Evolutionary conservation across 2,329 filamentous ascomycete genomes (phyloP).

Genomic region (Aureobasidium subglaciale): DNA sequence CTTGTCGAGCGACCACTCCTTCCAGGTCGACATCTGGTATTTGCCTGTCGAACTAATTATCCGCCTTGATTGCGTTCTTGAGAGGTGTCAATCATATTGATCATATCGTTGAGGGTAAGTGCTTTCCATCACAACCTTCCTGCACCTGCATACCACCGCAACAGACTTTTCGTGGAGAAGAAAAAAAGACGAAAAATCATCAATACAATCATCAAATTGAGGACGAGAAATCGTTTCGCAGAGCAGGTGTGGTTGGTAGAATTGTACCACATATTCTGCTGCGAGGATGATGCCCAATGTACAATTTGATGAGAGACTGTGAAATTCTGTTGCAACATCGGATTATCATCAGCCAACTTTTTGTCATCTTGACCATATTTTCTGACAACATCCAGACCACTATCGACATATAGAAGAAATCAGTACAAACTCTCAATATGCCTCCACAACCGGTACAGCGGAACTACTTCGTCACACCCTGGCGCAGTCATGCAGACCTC

Average conservation of each 20-base stretch:
- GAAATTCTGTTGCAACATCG: no score
- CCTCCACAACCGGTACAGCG: neutral
- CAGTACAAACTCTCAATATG: neutral
- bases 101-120: neutral
- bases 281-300: no score
- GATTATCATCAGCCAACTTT: no score
- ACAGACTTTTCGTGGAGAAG: neutral
- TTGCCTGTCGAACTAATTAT: neutral
- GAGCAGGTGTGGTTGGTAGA: neutral
- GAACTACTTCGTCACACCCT: slow-evolving; percentile 62
- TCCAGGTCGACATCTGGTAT: neutral
- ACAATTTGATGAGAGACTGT: no score
- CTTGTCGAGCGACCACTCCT: neutral
- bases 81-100: no score
- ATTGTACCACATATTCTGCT: no score
- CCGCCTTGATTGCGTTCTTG: no score
- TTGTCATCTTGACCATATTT: no score
- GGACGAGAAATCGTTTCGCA: neutral
- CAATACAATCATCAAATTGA: neutral
- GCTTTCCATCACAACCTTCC: neutral
- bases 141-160: neutral
- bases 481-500: slow-evolving; percentile 61
- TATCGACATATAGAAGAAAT: no score
- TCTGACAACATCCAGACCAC: no score
- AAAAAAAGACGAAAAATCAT: neutral